phyloP scores from a whole-genome alignment of 257 asterid species.

The Fraxinus americana region DNA sequence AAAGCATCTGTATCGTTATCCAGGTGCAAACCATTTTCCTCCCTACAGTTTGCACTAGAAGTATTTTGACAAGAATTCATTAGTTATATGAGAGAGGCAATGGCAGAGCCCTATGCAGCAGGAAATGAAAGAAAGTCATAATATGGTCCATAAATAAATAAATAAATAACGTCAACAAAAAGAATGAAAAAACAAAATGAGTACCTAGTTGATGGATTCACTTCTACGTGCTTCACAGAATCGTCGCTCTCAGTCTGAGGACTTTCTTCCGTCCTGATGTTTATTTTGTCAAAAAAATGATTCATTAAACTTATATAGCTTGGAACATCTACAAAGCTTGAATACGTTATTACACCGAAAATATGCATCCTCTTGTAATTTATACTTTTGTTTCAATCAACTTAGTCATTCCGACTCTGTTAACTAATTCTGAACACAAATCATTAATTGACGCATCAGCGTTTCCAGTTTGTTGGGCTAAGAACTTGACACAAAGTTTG shows the following conservation, averaged over 20 bases:
- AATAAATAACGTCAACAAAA: background rate
- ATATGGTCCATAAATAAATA: background rate
- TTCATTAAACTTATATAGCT: too few relatives aligned
- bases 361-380: too few relatives aligned
- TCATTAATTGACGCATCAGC: background rate
- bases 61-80: background rate
- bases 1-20: background rate
- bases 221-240: too few relatives aligned
- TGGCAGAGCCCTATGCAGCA: background rate
- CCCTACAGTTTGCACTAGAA: background rate
- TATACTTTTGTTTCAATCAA: background rate
- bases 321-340: too few relatives aligned
- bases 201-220: background rate
- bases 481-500: background rate
- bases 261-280: too few relatives aligned
- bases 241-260: too few relatives aligned
- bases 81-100: background rate
- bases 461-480: background rate
- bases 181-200: background rate
- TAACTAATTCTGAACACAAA: background rate
- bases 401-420: background rate
- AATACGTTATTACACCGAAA: too few relatives aligned
- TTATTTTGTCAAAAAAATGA: too few relatives aligned
- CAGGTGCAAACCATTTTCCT: background rate
- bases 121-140: background rate